A percentile compares a stretch with the other conserved stretches of the same genome.
These are phyloP conservation scores for Candida qinlingensis DNA, from an alignment of 805 yeast species.

Conservation along the genomic window DNA sequence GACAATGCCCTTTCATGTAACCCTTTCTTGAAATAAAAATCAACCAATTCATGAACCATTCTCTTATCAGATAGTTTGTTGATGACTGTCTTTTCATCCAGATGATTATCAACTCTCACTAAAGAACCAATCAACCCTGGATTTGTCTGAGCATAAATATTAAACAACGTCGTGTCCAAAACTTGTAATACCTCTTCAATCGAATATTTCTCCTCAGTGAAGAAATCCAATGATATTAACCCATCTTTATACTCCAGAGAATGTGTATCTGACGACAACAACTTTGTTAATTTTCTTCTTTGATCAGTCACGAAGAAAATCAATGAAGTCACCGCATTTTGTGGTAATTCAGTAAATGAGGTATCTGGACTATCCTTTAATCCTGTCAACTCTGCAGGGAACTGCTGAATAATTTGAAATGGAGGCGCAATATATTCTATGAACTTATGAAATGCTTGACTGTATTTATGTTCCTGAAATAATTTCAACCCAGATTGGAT, in stretches of 20 bases:
- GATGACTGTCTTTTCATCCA: constrained; percentile 62
- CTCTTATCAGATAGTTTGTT: constrained; percentile 41
- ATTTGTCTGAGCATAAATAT: constrained; percentile 62
- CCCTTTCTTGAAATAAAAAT: constrained; percentile 62
- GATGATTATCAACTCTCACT: constrained; percentile 66
- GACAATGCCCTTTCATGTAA: constrained; percentile 64
- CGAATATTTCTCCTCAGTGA: constrained; percentile 13
- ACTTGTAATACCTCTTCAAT: constrained; percentile 36
- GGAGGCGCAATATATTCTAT: constrained; percentile 59
- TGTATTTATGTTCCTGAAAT: constrained; percentile 26
- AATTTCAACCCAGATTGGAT: constrained; percentile 34
- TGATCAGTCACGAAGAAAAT: constrained; percentile 42
- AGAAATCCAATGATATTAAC: constrained; percentile 10
- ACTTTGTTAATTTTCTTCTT: constrained; percentile 38
- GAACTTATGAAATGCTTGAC: constrained; percentile 38
- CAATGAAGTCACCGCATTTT: constrained; percentile 18
- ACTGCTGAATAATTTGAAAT: constrained; percentile 39
- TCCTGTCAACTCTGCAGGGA: constrained; percentile 35
- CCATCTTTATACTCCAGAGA: constrained; percentile 13
- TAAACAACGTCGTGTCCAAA: constrained; percentile 76
- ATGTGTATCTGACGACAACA: constrained; percentile 14
- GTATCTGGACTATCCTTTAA: not conserved
- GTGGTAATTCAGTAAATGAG: not conserved
- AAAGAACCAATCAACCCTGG: constrained; percentile 80
- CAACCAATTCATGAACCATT: constrained; percentile 64